Conservation (phyloP, 2,329 filamentous ascomycete species). For the Aureobasidium sp. region DNA sequence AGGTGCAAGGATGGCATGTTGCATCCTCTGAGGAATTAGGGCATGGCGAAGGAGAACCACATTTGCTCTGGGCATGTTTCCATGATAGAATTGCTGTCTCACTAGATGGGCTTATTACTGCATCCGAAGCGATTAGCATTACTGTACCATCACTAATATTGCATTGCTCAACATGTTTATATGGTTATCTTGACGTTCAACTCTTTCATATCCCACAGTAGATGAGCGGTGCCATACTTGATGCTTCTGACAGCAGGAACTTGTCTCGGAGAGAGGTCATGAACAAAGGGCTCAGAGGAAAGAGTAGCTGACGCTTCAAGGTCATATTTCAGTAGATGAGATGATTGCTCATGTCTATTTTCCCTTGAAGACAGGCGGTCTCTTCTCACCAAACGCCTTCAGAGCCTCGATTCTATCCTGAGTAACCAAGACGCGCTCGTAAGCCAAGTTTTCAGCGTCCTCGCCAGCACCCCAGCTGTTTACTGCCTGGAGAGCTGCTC, state of each 20-base stretch:
- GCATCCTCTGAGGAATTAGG: neutral
- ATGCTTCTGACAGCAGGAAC: too few species aligned
- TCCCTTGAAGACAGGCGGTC: conserved; percentile 61
- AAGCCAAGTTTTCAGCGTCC: conserved; percentile 78
- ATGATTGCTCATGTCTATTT: too few species aligned
- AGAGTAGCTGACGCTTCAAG: too few species aligned
- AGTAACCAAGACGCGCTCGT: conserved; percentile 73
- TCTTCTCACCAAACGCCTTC: conserved; percentile 73
- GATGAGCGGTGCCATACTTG: too few species aligned
- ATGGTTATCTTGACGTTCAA: too few species aligned
- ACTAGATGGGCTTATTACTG: neutral
- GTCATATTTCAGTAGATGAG: too few species aligned
- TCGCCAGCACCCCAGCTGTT: conserved; percentile 58
- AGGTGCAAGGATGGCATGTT: neutral
- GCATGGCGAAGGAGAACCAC: neutral
- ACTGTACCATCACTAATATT: neutral
- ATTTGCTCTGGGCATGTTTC: neutral
- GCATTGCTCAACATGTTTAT: neutral
- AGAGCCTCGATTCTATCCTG: conserved; percentile 86
- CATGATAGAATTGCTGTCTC: neutral
- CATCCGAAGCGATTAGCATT: neutral
- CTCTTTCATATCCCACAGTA: too few species aligned
- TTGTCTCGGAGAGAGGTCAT: neutral
- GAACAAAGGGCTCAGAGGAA: neutral
- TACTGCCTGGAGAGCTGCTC: conserved; percentile 73